Evolutionary conservation across 495 filamentous ascomycete species (phyloP), one percentile per base, ranked within the genome.

Genomic region (Terfezia boudieri): DNA sequence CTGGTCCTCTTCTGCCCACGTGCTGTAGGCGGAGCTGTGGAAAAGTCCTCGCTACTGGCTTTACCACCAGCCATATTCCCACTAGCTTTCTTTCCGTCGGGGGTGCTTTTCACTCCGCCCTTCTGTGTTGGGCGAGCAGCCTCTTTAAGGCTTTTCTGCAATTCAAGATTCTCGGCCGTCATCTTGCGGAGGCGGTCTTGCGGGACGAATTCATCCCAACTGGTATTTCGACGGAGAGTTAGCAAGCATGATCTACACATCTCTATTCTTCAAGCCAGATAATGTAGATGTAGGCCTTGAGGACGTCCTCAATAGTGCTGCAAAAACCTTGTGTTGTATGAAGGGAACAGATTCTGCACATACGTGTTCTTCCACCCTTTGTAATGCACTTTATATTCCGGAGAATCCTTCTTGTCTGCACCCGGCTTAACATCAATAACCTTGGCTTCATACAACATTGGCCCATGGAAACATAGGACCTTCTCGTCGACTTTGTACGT

Each of bases 291-390:
- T 4, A 32, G 26, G 26, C 26, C 7, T 32, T 0, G 1, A 32
- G 26, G n/a, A 26, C 26, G 26, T 2, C 26, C 5, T 26, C 26
- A 26, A 26, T 7, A 32, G 7, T 32, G 7, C 26, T 1, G 26
- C 26, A 32, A 32, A 32, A 7, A 32, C 7, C 26, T 32, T 32
- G 26, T 32, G 26, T 32, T 4, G 7, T 32, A 32, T 32, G 26
- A 32, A 32, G 2, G 26, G 26, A 46, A 8, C 12, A 46, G 4
- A 46, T 14, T 46, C 14, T 17, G 8, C 16, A 83, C 81, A 68
- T 71, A 86, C 80, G 86, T 94, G 65, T 84, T 84, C 70, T 98
- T 98, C 90, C 90, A 96, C 57, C 90, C 90, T 67, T 95, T 95
- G 70, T 98, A 98, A 68, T 98, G 90, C 50, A 98, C 86, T 58